Conservation (phyloP, 352 stramenopile genomes). For the Pythium biforme region DNA sequence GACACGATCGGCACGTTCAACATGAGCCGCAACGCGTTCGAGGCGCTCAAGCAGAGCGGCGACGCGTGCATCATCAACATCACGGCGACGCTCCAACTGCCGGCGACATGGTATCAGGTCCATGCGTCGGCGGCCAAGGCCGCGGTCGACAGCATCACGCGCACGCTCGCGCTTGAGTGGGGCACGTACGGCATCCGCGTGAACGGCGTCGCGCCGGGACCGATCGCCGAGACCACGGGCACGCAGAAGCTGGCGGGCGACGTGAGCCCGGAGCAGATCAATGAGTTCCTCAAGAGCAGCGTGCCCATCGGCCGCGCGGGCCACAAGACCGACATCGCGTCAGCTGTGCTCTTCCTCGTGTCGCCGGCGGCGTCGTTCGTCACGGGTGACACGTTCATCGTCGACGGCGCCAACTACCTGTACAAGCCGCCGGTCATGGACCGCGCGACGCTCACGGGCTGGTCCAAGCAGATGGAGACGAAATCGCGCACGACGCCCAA, state of each 20-base stretch:
- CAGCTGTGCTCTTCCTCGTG: slow-evolving; percentile 79
- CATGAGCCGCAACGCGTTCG: slow-evolving; percentile 91
- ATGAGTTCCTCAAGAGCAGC: slow-evolving; percentile 41
- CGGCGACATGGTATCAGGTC: slow-evolving; percentile 93
- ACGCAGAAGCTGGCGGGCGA: slow-evolving; percentile 90
- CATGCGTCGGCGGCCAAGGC: slow-evolving; percentile 95
- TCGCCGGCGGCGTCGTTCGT: slow-evolving; percentile 77
- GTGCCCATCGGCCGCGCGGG: slow-evolving; percentile 81
- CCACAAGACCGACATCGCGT: slow-evolving; percentile 81
- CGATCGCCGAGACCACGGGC: slow-evolving; percentile 94
- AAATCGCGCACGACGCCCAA: slow-evolving; percentile 53
- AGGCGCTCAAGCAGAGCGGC: slow-evolving; percentile 63
- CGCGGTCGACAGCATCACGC: slow-evolving; percentile 94
- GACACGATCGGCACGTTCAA: slow-evolving; percentile 96
- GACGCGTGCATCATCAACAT: slow-evolving; percentile 95
- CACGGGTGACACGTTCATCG: slow-evolving; percentile 79
- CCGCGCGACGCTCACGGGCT: slow-evolving; percentile 62
- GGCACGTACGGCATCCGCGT: slow-evolving; percentile 93
- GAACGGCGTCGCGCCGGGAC: slow-evolving; percentile 93
- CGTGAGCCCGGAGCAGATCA: slow-evolving; percentile 37
- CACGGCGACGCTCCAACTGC: slow-evolving; percentile 91
- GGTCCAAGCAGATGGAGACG: slow-evolving; percentile 81
- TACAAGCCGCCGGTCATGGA: slow-evolving; percentile 71
- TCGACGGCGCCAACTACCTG: slow-evolving; percentile 84
- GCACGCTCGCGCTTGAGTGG: slow-evolving; percentile 96